Evolutionary conservation across 768 basidiomycete species (phyloP), one percentile per base, ranked within the genome.

Genomic region (Suillus paluster): DNA sequence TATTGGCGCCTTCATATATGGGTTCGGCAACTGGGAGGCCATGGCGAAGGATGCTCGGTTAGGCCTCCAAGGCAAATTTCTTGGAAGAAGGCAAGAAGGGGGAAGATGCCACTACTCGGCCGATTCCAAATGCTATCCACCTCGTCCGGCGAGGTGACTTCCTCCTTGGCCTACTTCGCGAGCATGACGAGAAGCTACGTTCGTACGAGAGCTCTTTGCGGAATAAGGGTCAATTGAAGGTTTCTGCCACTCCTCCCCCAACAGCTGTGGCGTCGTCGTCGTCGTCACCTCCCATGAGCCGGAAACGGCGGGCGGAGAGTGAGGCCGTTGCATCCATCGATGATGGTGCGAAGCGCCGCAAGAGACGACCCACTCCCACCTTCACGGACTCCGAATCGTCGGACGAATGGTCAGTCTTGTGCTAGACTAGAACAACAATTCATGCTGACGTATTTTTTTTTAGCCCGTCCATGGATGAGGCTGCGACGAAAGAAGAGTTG

Each of bases 101-200:
- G 36, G 91, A 94, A 78, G 92, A 95, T 68, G 78, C 88, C 42
- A 83, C 91, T 17, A 91, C 85, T 66, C 86, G 93, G 70, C 93
- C 93, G 10, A 97, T 97, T 68, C 97, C 97, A 39, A 97, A 96
- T 70, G 94, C 97, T 34, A 98, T 99, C 64, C 97, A 99, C 77
- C 90, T 99, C 53, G 97, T 99, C 45, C 91, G 97, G 56, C 86
- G 97, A 58, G 97, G 96, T 42, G 97, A 99, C 76, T 99, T 95
- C 78, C 85, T 99, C 62, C 81, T 95, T 64, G 81, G 91, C 62
- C 81, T 94, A 65, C 79, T 97, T 68, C 87, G 88, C 57, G 95
- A 96, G 75, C 88, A 94, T 77, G 89, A 93, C 70, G 94, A 95
- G 81, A 94, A 93, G 83, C 79, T 95, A 76, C 90, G 90, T 75